These are phyloP conservation scores for Gomphus bonarii DNA, from an alignment of 1,284 basidiomycete genomes.

Conservation along the genomic window DNA sequence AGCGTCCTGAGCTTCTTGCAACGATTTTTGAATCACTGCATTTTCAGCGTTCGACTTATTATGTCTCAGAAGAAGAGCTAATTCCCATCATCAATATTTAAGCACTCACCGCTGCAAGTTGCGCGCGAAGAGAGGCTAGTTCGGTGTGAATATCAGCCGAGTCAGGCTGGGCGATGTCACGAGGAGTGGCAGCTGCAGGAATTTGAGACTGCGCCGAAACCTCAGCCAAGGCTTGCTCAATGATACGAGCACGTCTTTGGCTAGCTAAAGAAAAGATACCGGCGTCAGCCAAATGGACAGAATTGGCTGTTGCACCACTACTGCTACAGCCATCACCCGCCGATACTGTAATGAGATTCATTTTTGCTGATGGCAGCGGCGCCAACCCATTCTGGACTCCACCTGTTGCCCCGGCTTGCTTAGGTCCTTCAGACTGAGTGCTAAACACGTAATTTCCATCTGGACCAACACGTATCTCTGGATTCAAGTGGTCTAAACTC, in stretches of 20 bases:
- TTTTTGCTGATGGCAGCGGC: not conserved
- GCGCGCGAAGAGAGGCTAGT: constrained; percentile 9
- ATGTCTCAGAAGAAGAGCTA: not conserved
- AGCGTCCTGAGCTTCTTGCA: constrained; percentile 37
- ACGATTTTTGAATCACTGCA: constrained; percentile 28
- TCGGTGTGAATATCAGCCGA: constrained; percentile 3
- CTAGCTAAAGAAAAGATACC: not conserved
- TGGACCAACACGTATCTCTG: constrained; percentile 4
- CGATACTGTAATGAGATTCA: not conserved
- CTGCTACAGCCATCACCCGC: not conserved
- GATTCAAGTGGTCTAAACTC: not conserved
- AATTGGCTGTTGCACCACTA: not conserved
- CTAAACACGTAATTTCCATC: constrained; percentile 6
- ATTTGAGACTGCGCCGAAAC: not conserved
- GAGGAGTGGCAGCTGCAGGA: not conserved
- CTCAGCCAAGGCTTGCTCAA: not conserved
- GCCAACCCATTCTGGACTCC: not conserved
- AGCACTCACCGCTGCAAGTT: constrained; percentile 11
- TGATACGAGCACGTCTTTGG: not conserved
- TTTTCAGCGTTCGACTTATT: constrained; percentile 42
- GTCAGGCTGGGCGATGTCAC: not conserved
- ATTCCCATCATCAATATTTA: not conserved
- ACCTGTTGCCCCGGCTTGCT: not conserved
- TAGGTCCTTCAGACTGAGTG: not conserved
- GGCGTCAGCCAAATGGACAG: no score